These are phyloP conservation scores for Saccharomyces hybrid DNA, from an alignment of 1,139 yeast genomes.

Conservation along the genomic window DNA sequence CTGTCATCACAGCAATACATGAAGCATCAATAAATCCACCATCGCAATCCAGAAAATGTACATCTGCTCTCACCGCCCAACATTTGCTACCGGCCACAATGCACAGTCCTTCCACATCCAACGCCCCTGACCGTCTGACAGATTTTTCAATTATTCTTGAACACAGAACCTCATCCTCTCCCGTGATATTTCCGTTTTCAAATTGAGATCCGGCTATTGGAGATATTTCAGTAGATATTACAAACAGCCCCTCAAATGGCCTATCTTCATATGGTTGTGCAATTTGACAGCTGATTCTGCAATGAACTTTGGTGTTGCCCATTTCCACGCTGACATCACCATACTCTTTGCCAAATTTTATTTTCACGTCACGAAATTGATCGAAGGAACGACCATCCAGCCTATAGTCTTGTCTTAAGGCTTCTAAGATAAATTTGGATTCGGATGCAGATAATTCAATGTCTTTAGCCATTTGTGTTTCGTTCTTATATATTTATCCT, in stretches of 20 bases:
- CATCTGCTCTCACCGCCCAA: slow-evolving; percentile 86
- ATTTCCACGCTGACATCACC: slow-evolving; percentile 76
- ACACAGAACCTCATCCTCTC: slow-evolving; percentile 73
- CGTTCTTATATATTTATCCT: not conserved
- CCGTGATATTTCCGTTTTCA: slow-evolving; percentile 57
- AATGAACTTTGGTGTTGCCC: slow-evolving; percentile 71
- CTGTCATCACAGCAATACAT: slow-evolving; percentile 85
- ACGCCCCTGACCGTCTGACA: slow-evolving; percentile 78
- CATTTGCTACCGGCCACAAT: slow-evolving; percentile 86
- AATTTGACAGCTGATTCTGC: slow-evolving; percentile 74
- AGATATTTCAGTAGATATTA: slow-evolving; percentile 76
- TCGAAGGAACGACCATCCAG: slow-evolving; percentile 60
- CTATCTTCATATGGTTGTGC: slow-evolving; percentile 80
- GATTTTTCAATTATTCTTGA: slow-evolving; percentile 85
- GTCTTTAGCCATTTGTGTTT: slow-evolving; percentile 44
- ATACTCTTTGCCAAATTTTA: slow-evolving; percentile 59
- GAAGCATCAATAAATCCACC: slow-evolving; percentile 90
- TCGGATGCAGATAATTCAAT: slow-evolving; percentile 64
- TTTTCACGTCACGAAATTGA: slow-evolving; percentile 55
- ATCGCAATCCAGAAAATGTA: slow-evolving; percentile 81
- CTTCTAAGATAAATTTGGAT: slow-evolving; percentile 50
- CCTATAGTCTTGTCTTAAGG: slow-evolving; percentile 56
- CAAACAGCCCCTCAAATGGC: slow-evolving; percentile 87
- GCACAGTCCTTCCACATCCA: slow-evolving; percentile 85
- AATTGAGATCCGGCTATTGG: slow-evolving; percentile 86